Base-by-base conservation (phyloP, 345 rosid genomes). In the Citrus hindsii region DNA sequence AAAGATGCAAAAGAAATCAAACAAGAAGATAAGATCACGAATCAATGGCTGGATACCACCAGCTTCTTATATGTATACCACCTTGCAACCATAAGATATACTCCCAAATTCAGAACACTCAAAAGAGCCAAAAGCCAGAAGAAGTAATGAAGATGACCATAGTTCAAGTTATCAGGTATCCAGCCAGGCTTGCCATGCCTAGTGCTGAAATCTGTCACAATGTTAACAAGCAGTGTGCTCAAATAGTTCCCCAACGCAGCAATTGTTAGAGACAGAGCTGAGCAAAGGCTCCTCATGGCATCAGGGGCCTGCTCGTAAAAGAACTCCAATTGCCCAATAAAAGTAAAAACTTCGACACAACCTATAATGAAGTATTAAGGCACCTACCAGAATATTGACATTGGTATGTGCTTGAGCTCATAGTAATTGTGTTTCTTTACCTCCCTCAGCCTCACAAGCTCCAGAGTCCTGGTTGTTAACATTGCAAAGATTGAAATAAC, bases 141-240 rank as follows among this genome's bases (percentile, higher is more conserved):
- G 32, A 81, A 89, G 79, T 89, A 85, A 69, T 87, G 83, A 16
- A 85, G 85, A 76, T 80, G 86, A 0, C 84, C 88, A 51, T 35
- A 67, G 81, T 87, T 89, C 85, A 89, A 76, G 73, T 89, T 87
- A 67, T 89, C 85, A 38, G 89, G 90, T 35, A 87, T 85, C 89
- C 90, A 89, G 19, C 89, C 86, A 53, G 78, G 81, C 73, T 77
- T 66, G 8, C 89, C 89, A 48, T 85, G 19, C 32, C 78, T 71
- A 7, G 72, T 81, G 16, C 86, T 89, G n/a, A 82, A n/a, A 63
- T 59, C 79, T 68, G 84, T 80, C 78, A 84, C 87, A 18, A 81
- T 75, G 22, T 84, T 83, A 5, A 87, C 85, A 9, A 84, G 82
- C 76, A 87, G 78, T 6, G 88, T 83, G 76, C 89, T 87, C 55